These are phyloP conservation scores for Isabelozyma rhagii DNA, from an alignment of 805 yeast species.

Conservation along the genomic window DNA sequence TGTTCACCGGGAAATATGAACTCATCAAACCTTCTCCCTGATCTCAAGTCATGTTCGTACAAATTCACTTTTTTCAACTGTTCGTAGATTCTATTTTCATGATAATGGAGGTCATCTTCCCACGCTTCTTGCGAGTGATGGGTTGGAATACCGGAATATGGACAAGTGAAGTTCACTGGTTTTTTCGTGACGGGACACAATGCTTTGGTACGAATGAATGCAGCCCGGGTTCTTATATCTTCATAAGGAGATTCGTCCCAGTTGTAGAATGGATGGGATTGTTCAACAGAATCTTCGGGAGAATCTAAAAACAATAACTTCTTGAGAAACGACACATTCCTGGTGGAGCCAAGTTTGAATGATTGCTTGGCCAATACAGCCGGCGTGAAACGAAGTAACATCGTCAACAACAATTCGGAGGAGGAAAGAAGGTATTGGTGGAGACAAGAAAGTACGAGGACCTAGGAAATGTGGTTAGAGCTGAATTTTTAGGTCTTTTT, in stretches of 20 bases:
- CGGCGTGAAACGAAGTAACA: neutral
- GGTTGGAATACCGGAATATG: constrained; percentile 93
- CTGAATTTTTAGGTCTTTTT: neutral
- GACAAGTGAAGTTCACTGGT: constrained; percentile 83
- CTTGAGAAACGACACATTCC: constrained; percentile 36
- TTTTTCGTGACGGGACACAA: constrained; percentile 86
- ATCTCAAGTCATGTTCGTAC: constrained; percentile 91
- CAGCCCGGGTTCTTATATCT: constrained; percentile 87
- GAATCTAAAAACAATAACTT: constrained; percentile 35
- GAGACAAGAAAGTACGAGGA: neutral
- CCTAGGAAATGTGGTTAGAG: neutral
- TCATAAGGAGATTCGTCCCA: constrained; percentile 94
- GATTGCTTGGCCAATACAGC: neutral
- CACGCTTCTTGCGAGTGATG: constrained; percentile 90
- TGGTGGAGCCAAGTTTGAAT: constrained; percentile 3
- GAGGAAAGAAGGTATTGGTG: neutral
- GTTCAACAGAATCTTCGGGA: constrained; percentile 20
- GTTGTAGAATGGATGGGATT: constrained; percentile 42
- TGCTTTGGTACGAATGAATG: constrained; percentile 81
- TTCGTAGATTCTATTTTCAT: constrained; percentile 62
- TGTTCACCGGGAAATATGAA: constrained; percentile 87
- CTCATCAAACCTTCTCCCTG: constrained; percentile 93
- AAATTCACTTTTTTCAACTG: constrained; percentile 81
- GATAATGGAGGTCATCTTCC: constrained; percentile 76
- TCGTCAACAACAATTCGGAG: neutral